Evolutionary conservation across 768 basidiomycete genomes (phyloP).

Genomic region (Tricholoma matsutake): DNA sequence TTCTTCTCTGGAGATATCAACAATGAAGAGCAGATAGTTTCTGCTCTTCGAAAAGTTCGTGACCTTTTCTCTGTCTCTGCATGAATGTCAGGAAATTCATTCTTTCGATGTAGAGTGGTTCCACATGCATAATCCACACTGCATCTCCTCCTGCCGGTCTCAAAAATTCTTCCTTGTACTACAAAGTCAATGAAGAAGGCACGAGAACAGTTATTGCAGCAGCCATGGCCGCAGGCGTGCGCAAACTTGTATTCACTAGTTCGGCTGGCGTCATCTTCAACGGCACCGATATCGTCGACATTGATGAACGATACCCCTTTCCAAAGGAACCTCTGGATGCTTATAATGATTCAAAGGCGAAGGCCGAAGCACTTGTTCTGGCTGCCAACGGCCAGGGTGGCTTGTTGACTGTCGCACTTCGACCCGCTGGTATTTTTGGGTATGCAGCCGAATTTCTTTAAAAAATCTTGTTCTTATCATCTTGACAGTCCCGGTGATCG

Average conservation of each 20-base stretch:
- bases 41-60: constrained; percentile 71
- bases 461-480: neutral
- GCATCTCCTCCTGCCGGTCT: constrained; percentile 75
- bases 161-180: constrained; percentile 70
- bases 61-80: neutral
- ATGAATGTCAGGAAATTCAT: constrained; percentile 4
- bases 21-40: constrained; percentile 64
- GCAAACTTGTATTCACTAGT: constrained; percentile 91
- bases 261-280: constrained; percentile 91
- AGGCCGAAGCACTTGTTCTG: constrained; percentile 81
- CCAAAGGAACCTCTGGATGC: constrained; percentile 79
- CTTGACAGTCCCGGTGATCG: constrained; percentile 80
- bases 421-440: constrained; percentile 98
- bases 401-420: constrained; percentile 82
- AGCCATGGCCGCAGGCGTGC: constrained; percentile 66
- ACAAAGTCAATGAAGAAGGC: constrained; percentile 92
- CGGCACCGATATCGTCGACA: constrained; percentile 73
- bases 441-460: constrained; percentile 31
- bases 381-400: constrained; percentile 84
- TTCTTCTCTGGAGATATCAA: constrained; percentile 92
- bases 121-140: constrained; percentile 94
- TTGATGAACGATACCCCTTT: constrained; percentile 82
- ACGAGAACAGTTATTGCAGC: constrained; percentile 84
- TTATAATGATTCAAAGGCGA: constrained; percentile 92
- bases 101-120: constrained; percentile 51